Conservation (phyloP, 23 red algal species). For the Gracilaria vermiculophylla region DNA sequence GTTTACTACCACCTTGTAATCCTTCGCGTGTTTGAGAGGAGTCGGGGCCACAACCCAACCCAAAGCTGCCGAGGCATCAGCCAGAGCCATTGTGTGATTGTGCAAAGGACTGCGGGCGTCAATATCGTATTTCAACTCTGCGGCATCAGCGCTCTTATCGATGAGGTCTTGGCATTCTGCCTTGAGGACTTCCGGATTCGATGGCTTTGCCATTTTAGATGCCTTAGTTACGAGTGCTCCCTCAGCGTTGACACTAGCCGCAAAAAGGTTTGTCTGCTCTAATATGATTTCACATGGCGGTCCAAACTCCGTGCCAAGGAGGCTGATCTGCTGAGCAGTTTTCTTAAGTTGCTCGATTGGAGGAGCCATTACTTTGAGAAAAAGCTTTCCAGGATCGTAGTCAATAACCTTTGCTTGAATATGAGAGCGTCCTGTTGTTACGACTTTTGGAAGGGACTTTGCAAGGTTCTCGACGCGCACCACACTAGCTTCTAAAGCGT, state of each 20-base stretch:
- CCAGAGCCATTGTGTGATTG: conserved; percentile 62
- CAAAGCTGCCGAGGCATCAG: conserved; percentile 66
- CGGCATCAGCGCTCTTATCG: conserved; percentile 53
- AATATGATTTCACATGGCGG: conserved; percentile 13
- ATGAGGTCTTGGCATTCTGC: conserved; percentile 49
- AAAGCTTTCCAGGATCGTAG: conserved; percentile 66
- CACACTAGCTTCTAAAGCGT: conserved; percentile 58
- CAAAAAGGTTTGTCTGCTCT: conserved; percentile 52
- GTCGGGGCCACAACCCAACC: conserved; percentile 79
- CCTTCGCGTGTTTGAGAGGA: conserved; percentile 71
- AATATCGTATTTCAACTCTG: conserved; percentile 70
- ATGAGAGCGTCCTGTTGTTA: conserved; percentile 51
- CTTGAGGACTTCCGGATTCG: conserved; percentile 38
- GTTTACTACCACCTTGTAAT: conserved; percentile 76
- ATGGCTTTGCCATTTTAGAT: conserved; percentile 67
- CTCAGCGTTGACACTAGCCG: conserved; percentile 45
- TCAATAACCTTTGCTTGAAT: conserved; percentile 67
- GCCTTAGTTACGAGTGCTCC: conserved; percentile 51
- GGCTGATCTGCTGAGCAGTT: conserved; percentile 24
- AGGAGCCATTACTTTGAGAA: conserved; percentile 8
- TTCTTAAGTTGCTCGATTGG: conserved; percentile 44
- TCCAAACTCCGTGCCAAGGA: conserved; percentile 48
- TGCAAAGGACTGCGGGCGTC: conserved; percentile 29
- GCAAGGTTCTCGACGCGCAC: conserved; percentile 58
- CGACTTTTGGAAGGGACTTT: conserved; percentile 37